Base-by-base conservation (phyloP, 768 basidiomycete species). In the Lactarius deliciosus region DNA sequence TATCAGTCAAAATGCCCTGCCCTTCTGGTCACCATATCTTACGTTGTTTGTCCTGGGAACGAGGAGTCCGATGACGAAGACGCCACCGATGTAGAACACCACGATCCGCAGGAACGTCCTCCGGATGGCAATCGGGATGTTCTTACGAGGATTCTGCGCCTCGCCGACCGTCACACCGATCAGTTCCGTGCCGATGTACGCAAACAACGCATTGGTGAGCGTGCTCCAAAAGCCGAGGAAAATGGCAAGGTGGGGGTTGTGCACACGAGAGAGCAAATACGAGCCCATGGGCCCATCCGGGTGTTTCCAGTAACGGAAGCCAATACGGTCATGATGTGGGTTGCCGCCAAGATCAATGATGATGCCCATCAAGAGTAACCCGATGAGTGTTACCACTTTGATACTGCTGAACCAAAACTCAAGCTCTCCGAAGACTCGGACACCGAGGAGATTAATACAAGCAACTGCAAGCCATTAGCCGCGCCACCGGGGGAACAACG, bases 151-250 rank as follows among this genome's bases (percentile, higher is more conserved):
- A 75, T 91, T 88, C 73, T 90, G 82, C 13, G 86, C 86, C 79
- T 86, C 74, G 54, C 76, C 74, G n/a, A 79, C 84, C 32, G 79
- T 79, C 65, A 90, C 85, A 73, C 90, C 90, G 65, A 93, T 86
- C 20, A 91, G 79, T 75, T 93, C 90, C 22, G 90, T 93, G 36
- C 89, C 88, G 60, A 85, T 83, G 71, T 82, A 86, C 9, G 87
- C 85, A 75, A 90, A 90, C 10, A 87, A 77, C 30, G 85, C 88
- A 68, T 87, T 91, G 57, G 85, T 87, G 55, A 91, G 76, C 4
- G 87, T 86, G 18, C 84, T 80, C 85, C 88, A 91, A 73, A 92
- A 88, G 13, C 87, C 88, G 25, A 87, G 79, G 79, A 90, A 89
- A 65, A 82, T 83, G 1, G 84, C 77, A 20, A 85, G 72, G 58